Base-by-base conservation (phyloP, 2,329 filamentous ascomycete species). In the Metarhizium rileyi region DNA sequence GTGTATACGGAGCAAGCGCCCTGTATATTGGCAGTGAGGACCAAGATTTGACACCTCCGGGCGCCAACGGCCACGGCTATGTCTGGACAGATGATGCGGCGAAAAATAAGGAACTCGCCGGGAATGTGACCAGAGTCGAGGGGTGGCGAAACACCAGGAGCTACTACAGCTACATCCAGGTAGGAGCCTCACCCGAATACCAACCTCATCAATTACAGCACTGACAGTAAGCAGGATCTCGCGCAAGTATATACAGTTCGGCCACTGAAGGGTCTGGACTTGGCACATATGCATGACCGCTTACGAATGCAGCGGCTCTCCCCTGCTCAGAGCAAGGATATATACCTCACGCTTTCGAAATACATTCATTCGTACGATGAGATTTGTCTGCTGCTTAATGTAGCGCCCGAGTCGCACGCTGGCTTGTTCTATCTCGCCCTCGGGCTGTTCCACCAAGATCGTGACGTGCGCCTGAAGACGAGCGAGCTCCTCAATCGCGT, bases 61-160 rank as follows among this genome's bases (percentile, higher is more conserved):
- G 77, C 4, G 74, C 87, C 12, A 78, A 78, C 12, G 91, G 91
- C 0, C 93, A 97, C 63, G 93, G 93, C 38, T 97, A 95, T 63
- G 91, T 98, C 30, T 98, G 93, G 93, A 71, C 85, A 3, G 88
- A 95, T 59, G 89, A 96, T 50, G 72, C 75, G 38, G 77, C 84
- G 7, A 91, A 89, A 67, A 78, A 86, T 59, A 85, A 84, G 59
- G 93, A 98, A 68, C 78, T 98, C 35, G 87, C 90, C 16, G 91
- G 90, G 3, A 95, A 95, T 53, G 89, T 93, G 44, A 89, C 87
- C 50, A 79, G 93, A 50, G 94, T 98, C 53, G 93, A 98, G 70
- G 93, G 91, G 50, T 98, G 93, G 93, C 83, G 93, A 57, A 94
- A 89, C 55, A 97, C 93, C 1, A 78, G 93, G 53, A 95, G 88